Evolutionary conservation across 2,329 filamentous ascomycete species (phyloP).

Genomic region (Fusarium brevicatenulatum): DNA sequence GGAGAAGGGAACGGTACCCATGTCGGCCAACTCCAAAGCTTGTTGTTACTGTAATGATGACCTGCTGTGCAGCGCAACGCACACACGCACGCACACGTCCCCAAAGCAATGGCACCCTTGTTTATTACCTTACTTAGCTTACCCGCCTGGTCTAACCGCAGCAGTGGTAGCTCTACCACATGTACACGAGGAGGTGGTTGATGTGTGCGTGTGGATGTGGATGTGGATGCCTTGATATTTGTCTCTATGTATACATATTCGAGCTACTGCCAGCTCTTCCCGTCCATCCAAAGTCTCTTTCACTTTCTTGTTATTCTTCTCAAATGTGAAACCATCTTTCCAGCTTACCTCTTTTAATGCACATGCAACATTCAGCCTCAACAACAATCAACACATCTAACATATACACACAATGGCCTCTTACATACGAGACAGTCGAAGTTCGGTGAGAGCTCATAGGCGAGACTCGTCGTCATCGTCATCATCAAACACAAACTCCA

Average conservation of each 20-base stretch:
- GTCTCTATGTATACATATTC: slow-evolving; percentile 32
- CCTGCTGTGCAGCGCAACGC: slow-evolving; percentile 17
- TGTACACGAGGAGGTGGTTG: slow-evolving; percentile 26
- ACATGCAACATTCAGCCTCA: not conserved
- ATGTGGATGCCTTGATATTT: slow-evolving; percentile 25
- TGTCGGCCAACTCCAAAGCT: slow-evolving; percentile 22
- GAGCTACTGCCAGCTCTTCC: slow-evolving; percentile 30
- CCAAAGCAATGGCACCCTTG: slow-evolving; percentile 25
- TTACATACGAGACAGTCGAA: slow-evolving; percentile 41
- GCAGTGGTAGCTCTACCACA: slow-evolving; percentile 31
- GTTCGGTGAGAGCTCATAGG: slow-evolving; percentile 40
- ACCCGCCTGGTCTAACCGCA: slow-evolving; percentile 31
- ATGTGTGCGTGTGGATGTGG: slow-evolving; percentile 22
- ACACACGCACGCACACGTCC: slow-evolving; percentile 6
- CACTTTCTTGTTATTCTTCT: slow-evolving; percentile 20
- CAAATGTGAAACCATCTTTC: slow-evolving; percentile 29
- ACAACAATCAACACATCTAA: not conserved
- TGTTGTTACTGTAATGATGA: slow-evolving; percentile 29
- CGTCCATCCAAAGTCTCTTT: slow-evolving; percentile 11
- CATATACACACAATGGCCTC: slow-evolving; percentile 37
- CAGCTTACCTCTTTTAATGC: slow-evolving; percentile 18
- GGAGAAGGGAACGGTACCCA: not conserved
- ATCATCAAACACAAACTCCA: slow-evolving; percentile 37
- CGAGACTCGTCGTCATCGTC: slow-evolving; percentile 43
- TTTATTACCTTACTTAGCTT: slow-evolving; percentile 29